Base-by-base conservation (phyloP, 345 rosid genomes). In the Hibiscus tridactylites region DNA sequence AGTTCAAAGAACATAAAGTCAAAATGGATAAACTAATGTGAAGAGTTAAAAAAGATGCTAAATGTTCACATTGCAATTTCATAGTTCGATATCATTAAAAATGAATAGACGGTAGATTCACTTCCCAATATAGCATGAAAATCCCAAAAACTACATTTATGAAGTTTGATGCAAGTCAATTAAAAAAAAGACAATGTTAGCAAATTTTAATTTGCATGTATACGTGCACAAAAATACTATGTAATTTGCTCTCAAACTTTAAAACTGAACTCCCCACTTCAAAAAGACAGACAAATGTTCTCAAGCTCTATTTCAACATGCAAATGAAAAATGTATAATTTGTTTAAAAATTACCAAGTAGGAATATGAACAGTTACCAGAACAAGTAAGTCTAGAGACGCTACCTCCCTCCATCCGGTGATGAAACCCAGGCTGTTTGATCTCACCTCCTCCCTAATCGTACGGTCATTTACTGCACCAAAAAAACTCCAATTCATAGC, bases 321-420 rank as follows among this genome's bases (percentile, higher is more conserved):
- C 21, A 71, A 60, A 37, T 9, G 15, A 16, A 33, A 58, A 68
- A 59, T 75, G 24, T 8, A 15, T 28, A 13, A 74, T 73, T 78
- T 56, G 78, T 57, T 67, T 71, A 75, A 50, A 71, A 63, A 75
- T 1, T 47, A 31, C 39, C 19, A 83, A 82, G 81, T 81, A 66
- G 81, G 88, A 90, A 86, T 66, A 85, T 76, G 90, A 85, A 83
- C 80, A 83, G 89, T 86, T 67, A 91, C 98, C 94, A 86, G 87
- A 79, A 80, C 78, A 87, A 91, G 84, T 87, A 90, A 87, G 91
- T 86, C 84, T 85, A 85, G 89, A 94, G 90, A 88, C 82, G 96
- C 93, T 88, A 94, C 97, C 98, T 91, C 98, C 98, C 97, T 94
- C 98, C 98, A 94, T 94, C 76, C 96, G 96, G 88, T 76, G 90